Percentiles rank a stretch among this genome's conserved stretches.
phyloP scores from a whole-genome alignment of 192 early-diverging fungal genomes.

The Funneliformis mosseae region DNA sequence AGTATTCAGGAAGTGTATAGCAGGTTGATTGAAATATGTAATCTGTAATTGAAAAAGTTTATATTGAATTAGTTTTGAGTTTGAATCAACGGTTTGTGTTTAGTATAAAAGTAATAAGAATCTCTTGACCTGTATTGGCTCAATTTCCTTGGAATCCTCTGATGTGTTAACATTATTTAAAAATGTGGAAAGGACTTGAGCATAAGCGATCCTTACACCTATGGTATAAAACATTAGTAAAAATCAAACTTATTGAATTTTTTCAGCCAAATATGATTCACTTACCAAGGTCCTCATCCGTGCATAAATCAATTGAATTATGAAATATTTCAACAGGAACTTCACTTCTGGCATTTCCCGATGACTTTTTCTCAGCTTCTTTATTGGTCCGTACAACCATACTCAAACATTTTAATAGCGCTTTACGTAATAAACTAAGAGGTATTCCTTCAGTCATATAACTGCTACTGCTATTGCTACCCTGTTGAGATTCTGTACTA shows the following conservation, averaged over 20 bases:
- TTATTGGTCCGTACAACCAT: constrained; percentile 47
- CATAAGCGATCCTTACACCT: constrained; percentile 45
- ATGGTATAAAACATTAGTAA: constrained; percentile 20
- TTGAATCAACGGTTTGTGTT: neutral
- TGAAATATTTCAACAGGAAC: constrained; percentile 46
- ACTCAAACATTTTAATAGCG: constrained; percentile 50
- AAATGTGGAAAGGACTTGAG: constrained; percentile 43
- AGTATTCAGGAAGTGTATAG: constrained; percentile 28
- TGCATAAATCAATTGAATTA: constrained; percentile 39
- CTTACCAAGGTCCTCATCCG: constrained; percentile 38
- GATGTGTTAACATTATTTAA: constrained; percentile 38
- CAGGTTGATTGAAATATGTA: constrained; percentile 17
- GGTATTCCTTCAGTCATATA: constrained; percentile 47
- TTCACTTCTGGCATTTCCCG: constrained; percentile 38
- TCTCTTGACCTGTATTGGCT: neutral
- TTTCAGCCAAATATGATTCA: neutral
- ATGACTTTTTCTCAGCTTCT: constrained; percentile 38
- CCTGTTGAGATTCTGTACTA: constrained; percentile 22
- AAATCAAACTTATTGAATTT: neutral
- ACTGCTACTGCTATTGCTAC: neutral
- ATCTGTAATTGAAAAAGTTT: neutral
- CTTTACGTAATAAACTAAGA: constrained; percentile 41
- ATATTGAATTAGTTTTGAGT: neutral
- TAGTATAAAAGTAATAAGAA: neutral
- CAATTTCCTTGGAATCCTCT: constrained; percentile 7